These are phyloP conservation scores for Monascus purpureus DNA, from an alignment of 495 filamentous ascomycete genomes.

Conservation along the genomic window DNA sequence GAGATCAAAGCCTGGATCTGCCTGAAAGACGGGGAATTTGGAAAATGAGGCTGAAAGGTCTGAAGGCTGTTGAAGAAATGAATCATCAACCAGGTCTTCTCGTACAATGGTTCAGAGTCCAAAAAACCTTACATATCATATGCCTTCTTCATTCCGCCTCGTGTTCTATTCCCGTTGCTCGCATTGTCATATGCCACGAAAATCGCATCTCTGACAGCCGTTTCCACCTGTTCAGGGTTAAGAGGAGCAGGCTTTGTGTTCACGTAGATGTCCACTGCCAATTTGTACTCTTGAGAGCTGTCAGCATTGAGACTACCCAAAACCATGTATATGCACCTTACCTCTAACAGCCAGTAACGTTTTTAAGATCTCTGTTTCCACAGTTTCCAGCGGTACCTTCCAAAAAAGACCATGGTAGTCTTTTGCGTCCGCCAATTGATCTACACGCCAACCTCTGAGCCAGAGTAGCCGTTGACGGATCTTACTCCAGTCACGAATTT, in stretches of 20 bases:
- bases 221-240: slow-evolving; percentile 37
- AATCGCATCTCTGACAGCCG: slow-evolving; percentile 50
- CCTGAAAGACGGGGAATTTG: slow-evolving; percentile 37
- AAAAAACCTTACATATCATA: slow-evolving; percentile 73
- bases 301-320: slow-evolving; percentile 8
- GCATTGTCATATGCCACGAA: slow-evolving; percentile 77
- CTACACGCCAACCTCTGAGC: slow-evolving; percentile 65
- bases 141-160: slow-evolving; percentile 73
- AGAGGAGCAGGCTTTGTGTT: slow-evolving; percentile 34
- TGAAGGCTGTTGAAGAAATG: slow-evolving; percentile 38
- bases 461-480: slow-evolving; percentile 59
- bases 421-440: slow-evolving; percentile 14
- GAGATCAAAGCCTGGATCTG: slow-evolving; percentile 56
- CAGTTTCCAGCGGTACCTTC: slow-evolving; percentile 41
- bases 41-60: slow-evolving; percentile 52
- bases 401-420: slow-evolving; percentile 53
- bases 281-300: slow-evolving; percentile 40
- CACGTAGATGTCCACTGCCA: slow-evolving; percentile 58
- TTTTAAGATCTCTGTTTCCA: slow-evolving; percentile 68
- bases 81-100: neutral
- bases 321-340: slow-evolving; percentile 19
- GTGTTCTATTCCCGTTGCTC: slow-evolving; percentile 71
- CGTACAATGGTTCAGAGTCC: neutral
- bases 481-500: slow-evolving; percentile 54
- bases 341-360: slow-evolving; percentile 54